Base-by-base conservation (phyloP, 805 yeast species). In the Lipomyces mesembrius region DNA sequence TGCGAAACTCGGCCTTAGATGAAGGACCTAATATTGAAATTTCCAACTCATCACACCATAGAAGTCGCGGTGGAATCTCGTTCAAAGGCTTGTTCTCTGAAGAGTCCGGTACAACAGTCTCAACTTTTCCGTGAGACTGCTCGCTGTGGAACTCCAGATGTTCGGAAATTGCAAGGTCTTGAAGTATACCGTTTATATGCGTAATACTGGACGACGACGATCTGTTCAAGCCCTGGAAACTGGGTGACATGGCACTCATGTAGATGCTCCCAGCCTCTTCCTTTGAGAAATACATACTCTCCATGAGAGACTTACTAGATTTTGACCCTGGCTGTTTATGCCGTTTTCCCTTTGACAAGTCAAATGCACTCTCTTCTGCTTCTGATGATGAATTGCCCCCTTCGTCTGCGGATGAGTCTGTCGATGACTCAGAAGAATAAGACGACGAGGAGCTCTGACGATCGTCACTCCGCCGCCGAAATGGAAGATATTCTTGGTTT, bases 181-280 rank as follows among this genome's bases (percentile, higher is more conserved):
- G 49, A 43, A 43, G 9, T 17, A 43, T 43, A n/a, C 49, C 22
- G 49, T n/a, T 43, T 43, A 43, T 43, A 29, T 52, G 11, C 6
- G n/a, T 9, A 17, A 29, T 17, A 12, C 29, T 27, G 52, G 29
- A 14, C 46, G 57, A 43, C 43, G 61, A 32, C 34, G 32, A 17
- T 17, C 14, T 12, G 14, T 37, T 14, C 29, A 27, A 1, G 14
- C 29, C 57, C 22, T 56, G 63, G 34, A 39, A 59, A 29, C 63
- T 74, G 60, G 84, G 82, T 0, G 91, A 86, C 11, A 88, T 81
- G 1, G 97, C 96, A 77, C 96, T 90, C 93, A 90, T 87, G 74
- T 90, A 91, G 22, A 91, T 83, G 2, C 92, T 87, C 58, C 86
- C 83, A 0, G 91, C 89, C 64, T 88, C 89, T 60, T 84, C 87